Base-by-base conservation (phyloP, 495 filamentous ascomycete genomes). In the Barbatosphaeria neglecta region DNA sequence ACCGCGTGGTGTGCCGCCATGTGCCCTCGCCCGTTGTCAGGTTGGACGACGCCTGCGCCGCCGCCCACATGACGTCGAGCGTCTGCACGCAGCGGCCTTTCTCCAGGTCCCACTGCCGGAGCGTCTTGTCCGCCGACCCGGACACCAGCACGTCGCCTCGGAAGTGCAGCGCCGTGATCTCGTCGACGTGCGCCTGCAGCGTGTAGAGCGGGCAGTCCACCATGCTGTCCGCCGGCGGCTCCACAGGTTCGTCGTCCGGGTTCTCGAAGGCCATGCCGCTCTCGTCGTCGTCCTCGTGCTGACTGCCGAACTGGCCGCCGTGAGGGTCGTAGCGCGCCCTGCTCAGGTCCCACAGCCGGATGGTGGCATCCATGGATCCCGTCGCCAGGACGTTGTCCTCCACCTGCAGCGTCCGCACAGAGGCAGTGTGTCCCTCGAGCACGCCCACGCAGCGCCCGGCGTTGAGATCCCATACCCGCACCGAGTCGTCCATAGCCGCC, bases 31-130 rank as follows among this genome's bases (percentile, higher is more conserved):
- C 65, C 0, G 72, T 66, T 9, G 68, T 66, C 42, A 81, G 71
- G 8, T 74, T 74, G 24, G 86, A 78, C 8, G 83, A 86, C 22
- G 87, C 88, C 61, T 97, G 93, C 2, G 92, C 89, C 1, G 92
- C 87, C 4, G 92, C 92, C 92, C 92, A 99, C 53, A 99, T 81
- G n/a, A 99, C 90, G 64, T 99, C 92, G 22, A 99, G 70, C 1
- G 92, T 99, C 65, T 99, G 92, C 24, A 97, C 87, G 63, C 92
- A 97, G 43, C 93, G 83, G 7, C 92, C 92, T 58, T 87, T 95
- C 50, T 86, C 83, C 25, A 99, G 68, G 74, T 99, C 92, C 92
- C 92, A 99, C 65, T 99, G 92, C 39, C 92, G 79, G 37, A 98
- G 66, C 3, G 92, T 98, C 72, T 98, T 98, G 64, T 98, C 92